phyloP scores from a whole-genome alignment of 805 yeast genomes.

The Barnettozyma populi region DNA sequence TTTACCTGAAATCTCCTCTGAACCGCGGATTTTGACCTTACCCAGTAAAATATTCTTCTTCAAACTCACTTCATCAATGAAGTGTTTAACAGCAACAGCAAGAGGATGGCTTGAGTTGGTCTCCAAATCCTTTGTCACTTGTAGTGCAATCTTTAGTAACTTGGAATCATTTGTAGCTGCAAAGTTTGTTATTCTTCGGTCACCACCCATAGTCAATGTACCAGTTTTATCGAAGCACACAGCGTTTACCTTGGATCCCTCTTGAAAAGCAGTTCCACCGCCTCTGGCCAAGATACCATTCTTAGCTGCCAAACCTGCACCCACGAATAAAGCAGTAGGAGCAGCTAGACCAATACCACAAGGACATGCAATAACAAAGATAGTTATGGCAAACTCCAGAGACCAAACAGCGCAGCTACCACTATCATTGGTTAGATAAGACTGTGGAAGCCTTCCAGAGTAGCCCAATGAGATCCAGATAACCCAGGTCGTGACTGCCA shows the following conservation, averaged over 20 bases:
- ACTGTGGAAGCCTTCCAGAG: slow-evolving; percentile 45
- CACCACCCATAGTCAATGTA: slow-evolving; percentile 62
- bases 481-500: slow-evolving; percentile 62
- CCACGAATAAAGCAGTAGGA: slow-evolving; percentile 77
- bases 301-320: slow-evolving; percentile 74
- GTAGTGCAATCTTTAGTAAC: slow-evolving; percentile 26
- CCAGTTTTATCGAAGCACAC: slow-evolving; percentile 80
- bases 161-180: slow-evolving; percentile 22
- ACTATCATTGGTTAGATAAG: slow-evolving; percentile 55
- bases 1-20: slow-evolving; percentile 53
- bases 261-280: slow-evolving; percentile 80
- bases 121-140: slow-evolving; percentile 55
- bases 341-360: slow-evolving; percentile 85
- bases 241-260: slow-evolving; percentile 56
- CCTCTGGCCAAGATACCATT: slow-evolving; percentile 72
- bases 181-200: slow-evolving; percentile 49
- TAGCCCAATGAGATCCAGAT: slow-evolving; percentile 61
- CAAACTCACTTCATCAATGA: slow-evolving; percentile 24
- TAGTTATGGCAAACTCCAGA: slow-evolving; percentile 69
- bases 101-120: slow-evolving; percentile 64
- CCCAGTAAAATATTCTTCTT: slow-evolving; percentile 17
- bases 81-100: slow-evolving; percentile 49
- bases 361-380: slow-evolving; percentile 80
- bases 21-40: slow-evolving; percentile 38
- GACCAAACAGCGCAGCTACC: slow-evolving; percentile 82